Conservation (phyloP, 1,284 basidiomycete species). For the Meripilus lineatus region DNA sequence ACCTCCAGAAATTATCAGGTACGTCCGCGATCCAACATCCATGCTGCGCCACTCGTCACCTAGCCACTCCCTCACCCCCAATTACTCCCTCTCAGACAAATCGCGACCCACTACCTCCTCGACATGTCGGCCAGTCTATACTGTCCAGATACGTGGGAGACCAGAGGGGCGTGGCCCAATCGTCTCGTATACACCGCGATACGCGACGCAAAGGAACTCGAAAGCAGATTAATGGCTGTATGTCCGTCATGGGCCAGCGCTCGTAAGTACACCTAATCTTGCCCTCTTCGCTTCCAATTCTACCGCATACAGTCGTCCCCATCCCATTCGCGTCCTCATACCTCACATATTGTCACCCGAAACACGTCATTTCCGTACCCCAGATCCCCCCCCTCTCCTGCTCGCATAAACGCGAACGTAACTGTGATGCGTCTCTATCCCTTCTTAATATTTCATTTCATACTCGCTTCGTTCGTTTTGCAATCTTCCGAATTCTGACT, state of each 20-base stretch:
- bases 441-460: background rate
- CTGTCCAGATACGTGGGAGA: constrained; percentile 55
- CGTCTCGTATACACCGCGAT: constrained; percentile 51
- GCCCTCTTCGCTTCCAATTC: too few species aligned
- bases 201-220: constrained; percentile 52
- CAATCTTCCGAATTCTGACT: too few species aligned
- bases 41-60: constrained; percentile 17
- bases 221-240: constrained; percentile 55
- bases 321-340: constrained; percentile 3
- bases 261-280: constrained; percentile 35
- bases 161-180: constrained; percentile 49
- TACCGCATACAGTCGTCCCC: background rate
- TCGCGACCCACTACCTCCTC: constrained; percentile 57
- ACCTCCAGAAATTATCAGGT: constrained; percentile 67
- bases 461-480: background rate
- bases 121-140: constrained; percentile 39
- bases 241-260: constrained; percentile 40
- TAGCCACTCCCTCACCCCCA: constrained; percentile 17
- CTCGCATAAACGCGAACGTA: constrained; percentile 7
- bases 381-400: constrained; percentile 7
- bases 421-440: constrained; percentile 9
- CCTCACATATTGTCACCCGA: constrained; percentile 1
- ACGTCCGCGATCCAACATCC: constrained; percentile 26
- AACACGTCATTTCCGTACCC: constrained; percentile 4
- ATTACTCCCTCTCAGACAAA: constrained; percentile 39